Conservation (phyloP, 148 eudicot genomes). For the Cornus florida region DNA sequence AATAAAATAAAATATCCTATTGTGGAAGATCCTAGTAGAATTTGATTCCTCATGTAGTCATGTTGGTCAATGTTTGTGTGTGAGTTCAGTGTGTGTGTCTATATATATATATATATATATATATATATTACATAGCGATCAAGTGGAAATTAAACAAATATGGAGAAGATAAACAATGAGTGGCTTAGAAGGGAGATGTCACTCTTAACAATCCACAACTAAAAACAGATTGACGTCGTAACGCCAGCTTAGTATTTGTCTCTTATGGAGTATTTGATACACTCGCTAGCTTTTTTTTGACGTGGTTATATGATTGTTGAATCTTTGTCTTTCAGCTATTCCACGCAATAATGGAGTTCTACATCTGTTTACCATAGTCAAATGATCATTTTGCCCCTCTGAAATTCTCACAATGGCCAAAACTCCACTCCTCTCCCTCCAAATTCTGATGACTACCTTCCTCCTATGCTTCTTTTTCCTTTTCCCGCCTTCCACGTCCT, state of each 20-base stretch:
- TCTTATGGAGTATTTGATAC: background rate
- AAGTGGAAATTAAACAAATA: no score
- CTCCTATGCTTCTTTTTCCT: conserved; percentile 15
- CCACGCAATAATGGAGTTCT: conserved; percentile 17
- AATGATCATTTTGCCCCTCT: conserved; percentile 29
- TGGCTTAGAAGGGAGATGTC: conserved; percentile 24
- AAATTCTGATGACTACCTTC: conserved; percentile 21
- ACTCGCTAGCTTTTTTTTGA: background rate
- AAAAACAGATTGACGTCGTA: conserved; percentile 30
- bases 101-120: no score
- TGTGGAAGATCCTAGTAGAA: no score
- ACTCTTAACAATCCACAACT: conserved; percentile 22
- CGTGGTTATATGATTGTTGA: background rate
- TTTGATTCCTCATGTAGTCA: no score
- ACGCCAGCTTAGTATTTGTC: conserved; percentile 1
- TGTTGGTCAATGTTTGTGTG: no score
- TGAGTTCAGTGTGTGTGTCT: no score
- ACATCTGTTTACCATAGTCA: background rate
- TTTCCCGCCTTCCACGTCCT: conserved; percentile 35
- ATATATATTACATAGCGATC: no score
- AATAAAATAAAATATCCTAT: no score
- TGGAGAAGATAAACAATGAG: conserved; percentile 4
- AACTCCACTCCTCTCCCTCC: conserved; percentile 28
- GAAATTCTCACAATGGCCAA: conserved; percentile 32
- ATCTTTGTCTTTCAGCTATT: conserved; percentile 8